Conservation (phyloP, 371 early-diverging fungal genomes). For the Syncephalastrum racemosum region DNA sequence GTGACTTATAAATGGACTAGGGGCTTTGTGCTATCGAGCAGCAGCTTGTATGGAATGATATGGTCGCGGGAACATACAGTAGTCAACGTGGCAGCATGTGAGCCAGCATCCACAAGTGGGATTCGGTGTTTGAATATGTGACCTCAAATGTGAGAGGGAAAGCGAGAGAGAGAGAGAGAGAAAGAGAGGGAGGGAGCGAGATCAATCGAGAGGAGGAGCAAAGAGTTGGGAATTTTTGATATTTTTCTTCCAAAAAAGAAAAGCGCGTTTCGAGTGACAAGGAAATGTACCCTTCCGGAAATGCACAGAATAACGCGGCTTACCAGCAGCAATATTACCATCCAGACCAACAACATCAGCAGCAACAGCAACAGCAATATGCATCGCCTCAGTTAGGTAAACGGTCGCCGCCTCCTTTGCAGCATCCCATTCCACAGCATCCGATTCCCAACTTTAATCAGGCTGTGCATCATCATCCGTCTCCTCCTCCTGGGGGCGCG, state of each 20-base stretch:
- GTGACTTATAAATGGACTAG: no score
- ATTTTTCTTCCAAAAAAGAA: no score
- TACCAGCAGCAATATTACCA: neutral
- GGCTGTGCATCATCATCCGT: conserved; percentile 39
- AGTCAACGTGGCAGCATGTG: no score
- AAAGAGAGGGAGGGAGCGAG: conserved; percentile 1
- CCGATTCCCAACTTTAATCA: conserved; percentile 62
- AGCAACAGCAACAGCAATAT: conserved; percentile 12
- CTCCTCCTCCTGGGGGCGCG: conserved; percentile 50
- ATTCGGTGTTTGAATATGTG: no score
- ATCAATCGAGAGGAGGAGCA: conserved; percentile 8
- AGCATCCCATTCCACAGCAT: conserved; percentile 71
- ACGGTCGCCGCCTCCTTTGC: conserved; percentile 69
- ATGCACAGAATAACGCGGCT: neutral
- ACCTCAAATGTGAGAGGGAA: no score
- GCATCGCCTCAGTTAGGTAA: conserved; percentile 19
- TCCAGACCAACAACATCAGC: conserved; percentile 6
- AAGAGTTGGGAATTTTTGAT: no score
- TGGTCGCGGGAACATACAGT: no score
- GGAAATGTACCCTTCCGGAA: conserved; percentile 2
- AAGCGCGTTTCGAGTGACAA: no score
- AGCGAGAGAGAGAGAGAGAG: no score
- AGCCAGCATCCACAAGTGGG: no score
- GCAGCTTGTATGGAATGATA: no score
- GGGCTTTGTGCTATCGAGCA: no score